Evolutionary conservation across 2,329 filamentous ascomycete species (phyloP).

Genomic region (Lasiodiplodia citricola): DNA sequence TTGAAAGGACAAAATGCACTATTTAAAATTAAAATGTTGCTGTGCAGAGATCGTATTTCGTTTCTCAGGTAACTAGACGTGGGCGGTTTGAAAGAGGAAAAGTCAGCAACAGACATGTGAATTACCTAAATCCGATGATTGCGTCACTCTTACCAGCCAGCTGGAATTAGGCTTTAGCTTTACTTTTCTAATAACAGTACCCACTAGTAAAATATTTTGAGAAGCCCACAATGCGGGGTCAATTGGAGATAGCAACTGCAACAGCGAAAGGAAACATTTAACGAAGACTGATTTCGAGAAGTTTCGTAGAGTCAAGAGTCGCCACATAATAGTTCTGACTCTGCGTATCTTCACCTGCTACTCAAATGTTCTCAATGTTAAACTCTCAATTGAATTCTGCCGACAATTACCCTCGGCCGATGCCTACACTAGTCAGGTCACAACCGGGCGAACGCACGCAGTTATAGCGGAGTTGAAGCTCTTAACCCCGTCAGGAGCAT

Average conservation of each 20-base stretch:
- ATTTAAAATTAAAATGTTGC: too few species aligned
- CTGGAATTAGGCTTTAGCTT: background rate
- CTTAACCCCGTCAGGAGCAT: background rate
- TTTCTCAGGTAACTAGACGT: too few species aligned
- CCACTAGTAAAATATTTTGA: background rate
- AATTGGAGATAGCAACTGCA: background rate
- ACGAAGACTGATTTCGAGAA: background rate
- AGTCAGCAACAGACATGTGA: too few species aligned
- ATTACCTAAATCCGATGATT: background rate
- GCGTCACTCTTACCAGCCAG: background rate
- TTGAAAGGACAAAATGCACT: too few species aligned
- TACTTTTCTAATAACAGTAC: background rate
- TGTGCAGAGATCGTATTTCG: too few species aligned
- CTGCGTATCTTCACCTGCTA: background rate
- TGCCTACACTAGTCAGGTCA: background rate
- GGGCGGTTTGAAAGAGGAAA: too few species aligned
- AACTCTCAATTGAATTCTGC: background rate
- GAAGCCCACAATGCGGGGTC: background rate
- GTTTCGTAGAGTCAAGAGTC: too few species aligned
- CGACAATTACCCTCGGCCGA: slow-evolving; percentile 11
- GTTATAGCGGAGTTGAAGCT: background rate
- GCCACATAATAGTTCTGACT: too few species aligned
- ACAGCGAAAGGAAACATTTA: background rate
- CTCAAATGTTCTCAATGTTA: background rate
- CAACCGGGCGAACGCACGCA: background rate